phyloP scores from a whole-genome alignment of 2,329 filamentous ascomycete genomes.

The Cercospora berteroae region DNA sequence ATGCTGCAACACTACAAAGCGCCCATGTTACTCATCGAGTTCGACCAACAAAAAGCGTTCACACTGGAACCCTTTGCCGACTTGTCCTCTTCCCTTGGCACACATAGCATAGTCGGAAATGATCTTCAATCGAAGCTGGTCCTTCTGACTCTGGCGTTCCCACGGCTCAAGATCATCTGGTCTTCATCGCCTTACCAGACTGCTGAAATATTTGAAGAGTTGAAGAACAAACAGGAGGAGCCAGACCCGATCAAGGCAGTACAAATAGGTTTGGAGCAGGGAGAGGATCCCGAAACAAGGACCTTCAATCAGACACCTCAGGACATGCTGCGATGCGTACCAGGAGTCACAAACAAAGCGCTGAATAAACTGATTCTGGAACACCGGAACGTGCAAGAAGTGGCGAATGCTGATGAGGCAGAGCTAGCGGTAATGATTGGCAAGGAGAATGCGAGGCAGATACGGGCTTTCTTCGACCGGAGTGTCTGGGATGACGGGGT shows the following conservation, averaged over 20 bases:
- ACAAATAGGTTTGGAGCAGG: slow-evolving; percentile 70
- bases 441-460: slow-evolving; percentile 70
- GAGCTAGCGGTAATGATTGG: slow-evolving; percentile 75
- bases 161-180: slow-evolving; percentile 88
- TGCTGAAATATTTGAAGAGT: slow-evolving; percentile 89
- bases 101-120: slow-evolving; percentile 59
- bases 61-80: slow-evolving; percentile 67
- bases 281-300: slow-evolving; percentile 55
- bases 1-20: slow-evolving; percentile 92
- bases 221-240: slow-evolving; percentile 86
- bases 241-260: slow-evolving; percentile 88
- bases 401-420: slow-evolving; percentile 79
- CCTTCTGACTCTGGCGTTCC: slow-evolving; percentile 87
- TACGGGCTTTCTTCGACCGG: slow-evolving; percentile 76
- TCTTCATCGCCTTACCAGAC: slow-evolving; percentile 91
- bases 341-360: slow-evolving; percentile 78
- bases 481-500: slow-evolving; percentile 54
- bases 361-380: slow-evolving; percentile 69
- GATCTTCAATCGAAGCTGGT: slow-evolving; percentile 92
- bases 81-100: slow-evolving; percentile 60
- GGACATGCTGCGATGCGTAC: slow-evolving; percentile 84
- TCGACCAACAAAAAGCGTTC: slow-evolving; percentile 95
- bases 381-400: slow-evolving; percentile 72
- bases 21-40: slow-evolving; percentile 93
- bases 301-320: slow-evolving; percentile 81